Conservation (phyloP, 306 rosid species). For the Malus orientalis region DNA sequence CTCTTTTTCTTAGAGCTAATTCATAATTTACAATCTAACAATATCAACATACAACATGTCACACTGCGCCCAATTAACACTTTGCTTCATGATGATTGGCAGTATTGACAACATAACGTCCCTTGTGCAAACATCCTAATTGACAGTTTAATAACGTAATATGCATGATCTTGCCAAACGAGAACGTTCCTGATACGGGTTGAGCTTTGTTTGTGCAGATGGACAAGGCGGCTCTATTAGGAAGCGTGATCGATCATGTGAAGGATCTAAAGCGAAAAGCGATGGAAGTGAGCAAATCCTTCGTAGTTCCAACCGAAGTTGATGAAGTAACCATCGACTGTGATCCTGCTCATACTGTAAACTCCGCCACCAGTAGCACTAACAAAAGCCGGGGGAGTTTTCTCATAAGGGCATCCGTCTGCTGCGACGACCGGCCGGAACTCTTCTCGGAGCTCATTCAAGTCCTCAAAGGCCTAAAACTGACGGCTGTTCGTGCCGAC, state of each 20-base stretch:
- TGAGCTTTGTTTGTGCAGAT: slow-evolving; percentile 36
- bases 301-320: slow-evolving; percentile 64
- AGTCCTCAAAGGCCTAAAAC: slow-evolving; percentile 56
- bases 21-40: too few relatives aligned
- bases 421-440: slow-evolving; percentile 91
- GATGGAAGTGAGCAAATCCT: slow-evolving; percentile 45
- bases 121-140: neutral
- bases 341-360: slow-evolving; percentile 22
- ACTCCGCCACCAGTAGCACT: neutral
- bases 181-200: neutral
- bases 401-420: slow-evolving; percentile 64
- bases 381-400: slow-evolving; percentile 20
- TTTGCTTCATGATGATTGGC: too few relatives aligned
- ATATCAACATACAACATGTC: too few relatives aligned
- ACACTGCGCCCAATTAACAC: too few relatives aligned
- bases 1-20: too few relatives aligned
- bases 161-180: neutral
- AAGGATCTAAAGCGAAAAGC: slow-evolving; percentile 90
- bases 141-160: neutral
- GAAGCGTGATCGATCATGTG: slow-evolving; percentile 84
- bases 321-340: slow-evolving; percentile 74
- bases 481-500: slow-evolving; percentile 74
- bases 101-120: too few relatives aligned
- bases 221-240: slow-evolving; percentile 95
- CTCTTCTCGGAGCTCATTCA: slow-evolving; percentile 75